Percentiles rank a stretch among this genome's conserved stretches.
Evolutionary conservation across 208 protist genomes (phyloP).

Genomic region (Porcisia deanei): DNA sequence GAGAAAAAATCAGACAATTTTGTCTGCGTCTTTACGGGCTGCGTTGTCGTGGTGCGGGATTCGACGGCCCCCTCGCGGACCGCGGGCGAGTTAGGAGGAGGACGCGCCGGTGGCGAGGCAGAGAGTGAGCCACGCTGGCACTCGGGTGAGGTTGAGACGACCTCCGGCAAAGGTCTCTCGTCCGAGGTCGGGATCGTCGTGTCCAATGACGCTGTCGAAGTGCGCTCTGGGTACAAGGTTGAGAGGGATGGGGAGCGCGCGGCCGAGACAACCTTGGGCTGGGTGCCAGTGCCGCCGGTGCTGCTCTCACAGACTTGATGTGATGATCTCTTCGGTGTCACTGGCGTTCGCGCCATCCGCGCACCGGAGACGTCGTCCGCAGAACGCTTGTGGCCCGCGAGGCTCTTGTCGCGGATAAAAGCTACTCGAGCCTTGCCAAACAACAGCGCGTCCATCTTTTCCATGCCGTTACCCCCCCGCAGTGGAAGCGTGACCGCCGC

Average conservation of each 20-base stretch:
- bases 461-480: conserved; percentile 67
- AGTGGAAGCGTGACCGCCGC: neutral
- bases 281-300: conserved; percentile 10
- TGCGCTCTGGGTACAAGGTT: neutral
- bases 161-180: neutral
- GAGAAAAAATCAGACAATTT: conserved; percentile 86
- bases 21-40: conserved; percentile 51
- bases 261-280: conserved; percentile 29
- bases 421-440: conserved; percentile 41
- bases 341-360: neutral
- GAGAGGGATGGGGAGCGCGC: conserved; percentile 6
- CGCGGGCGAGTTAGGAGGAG: neutral
- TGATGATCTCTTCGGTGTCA: neutral
- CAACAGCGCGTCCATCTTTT: conserved; percentile 65
- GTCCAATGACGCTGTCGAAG: neutral
- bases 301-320: neutral
- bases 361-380: neutral
- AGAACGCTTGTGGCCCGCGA: neutral
- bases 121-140: conserved; percentile 1
- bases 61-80: neutral
- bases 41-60: neutral
- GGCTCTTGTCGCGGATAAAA: conserved; percentile 9
- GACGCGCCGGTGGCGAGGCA: conserved; percentile 8
- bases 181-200: neutral
- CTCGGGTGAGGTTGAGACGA: neutral